Percentiles rank a stretch among this genome's conserved stretches.
Conservation (phyloP, 2,329 filamentous ascomycete species). For the Fusarium brevicatenulatum region DNA sequence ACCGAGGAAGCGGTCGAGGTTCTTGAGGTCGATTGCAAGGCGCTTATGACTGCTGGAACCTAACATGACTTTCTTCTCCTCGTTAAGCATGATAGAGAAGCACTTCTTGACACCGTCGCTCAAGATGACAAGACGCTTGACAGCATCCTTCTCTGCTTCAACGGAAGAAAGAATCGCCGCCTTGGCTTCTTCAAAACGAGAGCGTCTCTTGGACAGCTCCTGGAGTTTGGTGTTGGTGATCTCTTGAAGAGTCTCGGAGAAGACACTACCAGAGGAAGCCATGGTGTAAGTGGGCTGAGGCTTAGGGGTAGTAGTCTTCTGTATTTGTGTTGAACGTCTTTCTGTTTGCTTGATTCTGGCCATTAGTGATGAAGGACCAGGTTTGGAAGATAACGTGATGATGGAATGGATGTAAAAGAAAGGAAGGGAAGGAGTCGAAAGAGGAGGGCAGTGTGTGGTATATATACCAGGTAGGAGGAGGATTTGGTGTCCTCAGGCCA, state of each 20-base stretch:
- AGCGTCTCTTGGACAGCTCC: slow-evolving; percentile 54
- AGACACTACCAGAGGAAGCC: slow-evolving; percentile 49
- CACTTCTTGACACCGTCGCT: slow-evolving; percentile 51
- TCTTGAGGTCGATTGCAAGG: slow-evolving; percentile 50
- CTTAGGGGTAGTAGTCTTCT: neutral
- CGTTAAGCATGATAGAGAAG: slow-evolving; percentile 48
- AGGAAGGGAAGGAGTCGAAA: neutral
- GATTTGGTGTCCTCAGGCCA: slow-evolving; percentile 39
- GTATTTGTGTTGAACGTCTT: neutral
- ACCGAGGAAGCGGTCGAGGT: slow-evolving; percentile 53
- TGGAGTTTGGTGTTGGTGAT: slow-evolving; percentile 58
- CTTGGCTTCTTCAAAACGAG: slow-evolving; percentile 51
- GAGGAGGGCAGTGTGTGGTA: neutral
- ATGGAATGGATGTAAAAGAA: neutral
- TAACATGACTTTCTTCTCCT: slow-evolving; percentile 39
- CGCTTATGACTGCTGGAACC: slow-evolving; percentile 39
- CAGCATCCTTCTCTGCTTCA: slow-evolving; percentile 40
- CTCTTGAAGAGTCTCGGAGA: slow-evolving; percentile 55
- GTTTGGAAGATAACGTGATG: neutral
- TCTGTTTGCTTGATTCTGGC: neutral
- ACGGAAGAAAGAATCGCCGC: slow-evolving; percentile 45
- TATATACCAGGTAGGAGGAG: slow-evolving; percentile 23
- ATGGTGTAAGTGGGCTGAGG: slow-evolving; percentile 28
- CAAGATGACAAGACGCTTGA: slow-evolving; percentile 48
- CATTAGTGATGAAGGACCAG: neutral